Conservation (phyloP, 2,329 filamentous ascomycete genomes). For the Colletotrichum sublineola region DNA sequence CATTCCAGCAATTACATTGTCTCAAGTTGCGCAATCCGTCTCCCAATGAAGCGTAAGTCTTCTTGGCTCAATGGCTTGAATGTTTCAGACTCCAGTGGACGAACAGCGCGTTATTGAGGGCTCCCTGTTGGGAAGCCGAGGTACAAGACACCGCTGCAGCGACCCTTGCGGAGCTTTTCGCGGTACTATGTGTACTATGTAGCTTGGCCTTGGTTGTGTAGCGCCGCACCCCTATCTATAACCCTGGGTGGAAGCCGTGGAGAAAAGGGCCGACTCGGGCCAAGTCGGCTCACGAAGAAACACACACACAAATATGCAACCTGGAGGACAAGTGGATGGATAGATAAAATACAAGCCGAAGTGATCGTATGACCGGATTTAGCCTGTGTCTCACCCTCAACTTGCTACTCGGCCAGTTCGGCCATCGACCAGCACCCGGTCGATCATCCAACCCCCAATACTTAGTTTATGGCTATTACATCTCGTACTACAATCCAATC, state of each 20-base stretch:
- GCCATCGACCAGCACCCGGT: background rate
- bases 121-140: background rate
- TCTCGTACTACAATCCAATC: background rate
- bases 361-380: background rate
- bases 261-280: slow-evolving; percentile 22
- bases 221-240: background rate
- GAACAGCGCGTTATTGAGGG: too few relatives aligned
- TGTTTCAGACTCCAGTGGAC: background rate
- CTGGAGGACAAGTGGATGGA: background rate
- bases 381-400: background rate
- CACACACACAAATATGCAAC: too few relatives aligned
- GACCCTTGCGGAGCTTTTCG: background rate
- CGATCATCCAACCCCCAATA: background rate
- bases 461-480: too few relatives aligned
- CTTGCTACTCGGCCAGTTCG: background rate
- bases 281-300: background rate
- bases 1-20: background rate
- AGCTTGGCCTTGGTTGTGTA: background rate
- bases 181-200: background rate
- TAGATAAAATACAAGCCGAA: background rate
- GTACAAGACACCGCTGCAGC: too few relatives aligned
- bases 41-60: background rate
- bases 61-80: background rate
- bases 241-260: slow-evolving; percentile 13
- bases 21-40: background rate